Evolutionary conservation across 2,329 filamentous ascomycete species (phyloP).

Genomic region (Colletotrichum liaoningense): DNA sequence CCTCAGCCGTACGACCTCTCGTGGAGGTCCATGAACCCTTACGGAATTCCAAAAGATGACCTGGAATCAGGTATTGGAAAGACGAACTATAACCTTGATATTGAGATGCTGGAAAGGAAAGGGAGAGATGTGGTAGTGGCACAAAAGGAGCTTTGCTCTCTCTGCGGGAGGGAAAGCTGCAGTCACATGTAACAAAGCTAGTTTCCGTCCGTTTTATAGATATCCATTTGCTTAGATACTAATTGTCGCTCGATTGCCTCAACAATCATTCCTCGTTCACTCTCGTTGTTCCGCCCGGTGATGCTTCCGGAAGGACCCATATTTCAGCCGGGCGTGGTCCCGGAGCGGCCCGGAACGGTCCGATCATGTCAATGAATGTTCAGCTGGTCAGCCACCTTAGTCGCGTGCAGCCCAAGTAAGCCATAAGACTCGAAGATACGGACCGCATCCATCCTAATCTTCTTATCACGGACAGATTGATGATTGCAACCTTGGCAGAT

Average conservation of each 20-base stretch:
- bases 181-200: not conserved
- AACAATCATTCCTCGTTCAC: not conserved
- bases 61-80: conserved; percentile 10
- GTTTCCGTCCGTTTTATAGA: not conserved
- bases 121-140: conserved; percentile 3
- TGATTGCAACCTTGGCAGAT: not conserved
- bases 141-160: not conserved
- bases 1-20: conserved; percentile 25
- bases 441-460: not conserved
- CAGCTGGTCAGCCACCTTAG: not conserved
- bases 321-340: not conserved
- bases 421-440: not conserved
- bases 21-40: conserved; percentile 25
- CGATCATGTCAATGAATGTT: not conserved
- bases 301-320: not conserved
- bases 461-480: not conserved
- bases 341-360: not conserved
- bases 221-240: not conserved
- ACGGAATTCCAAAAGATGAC: conserved; percentile 9
- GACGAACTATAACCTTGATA: conserved; percentile 23
- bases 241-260: not conserved
- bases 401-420: not conserved
- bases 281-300: not conserved
- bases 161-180: conserved; percentile 18
- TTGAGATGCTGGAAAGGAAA: conserved; percentile 27